phyloP scores from a whole-genome alignment of 306 rosid genomes.

The Vigna radiata region DNA sequence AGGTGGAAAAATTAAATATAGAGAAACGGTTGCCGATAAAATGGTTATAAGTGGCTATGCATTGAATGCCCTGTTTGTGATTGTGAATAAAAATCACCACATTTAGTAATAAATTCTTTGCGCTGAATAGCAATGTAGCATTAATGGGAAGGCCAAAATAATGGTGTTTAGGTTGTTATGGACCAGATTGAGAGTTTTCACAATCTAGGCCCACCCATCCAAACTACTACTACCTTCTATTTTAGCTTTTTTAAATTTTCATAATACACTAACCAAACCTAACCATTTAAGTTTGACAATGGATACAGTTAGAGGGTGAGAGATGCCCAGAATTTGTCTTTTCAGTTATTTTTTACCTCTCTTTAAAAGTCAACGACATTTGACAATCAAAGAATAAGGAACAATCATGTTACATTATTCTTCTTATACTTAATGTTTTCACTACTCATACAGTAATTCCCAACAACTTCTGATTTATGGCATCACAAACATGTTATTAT shows the following conservation, averaged over 20 bases:
- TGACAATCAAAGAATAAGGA: not conserved
- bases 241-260: no score
- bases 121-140: not conserved
- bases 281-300: no score
- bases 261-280: no score
- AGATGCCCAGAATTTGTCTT: no score
- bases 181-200: not conserved
- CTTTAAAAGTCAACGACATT: constrained; percentile 1
- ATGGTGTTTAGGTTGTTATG: not conserved
- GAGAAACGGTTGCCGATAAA: constrained; percentile 26
- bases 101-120: constrained; percentile 6
- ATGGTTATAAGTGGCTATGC: not conserved
- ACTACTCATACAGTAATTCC: not conserved
- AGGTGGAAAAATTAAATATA: not conserved
- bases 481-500: not conserved
- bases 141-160: not conserved
- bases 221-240: not conserved
- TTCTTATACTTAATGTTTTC: not conserved
- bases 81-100: not conserved
- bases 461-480: not conserved
- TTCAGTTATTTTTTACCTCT: not conserved
- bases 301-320: no score
- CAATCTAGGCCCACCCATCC: not conserved
- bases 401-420: not conserved
- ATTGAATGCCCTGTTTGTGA: not conserved